Evolutionary conservation across 2,329 filamentous ascomycete species (phyloP).

Genomic region (Westerdykella ornata): DNA sequence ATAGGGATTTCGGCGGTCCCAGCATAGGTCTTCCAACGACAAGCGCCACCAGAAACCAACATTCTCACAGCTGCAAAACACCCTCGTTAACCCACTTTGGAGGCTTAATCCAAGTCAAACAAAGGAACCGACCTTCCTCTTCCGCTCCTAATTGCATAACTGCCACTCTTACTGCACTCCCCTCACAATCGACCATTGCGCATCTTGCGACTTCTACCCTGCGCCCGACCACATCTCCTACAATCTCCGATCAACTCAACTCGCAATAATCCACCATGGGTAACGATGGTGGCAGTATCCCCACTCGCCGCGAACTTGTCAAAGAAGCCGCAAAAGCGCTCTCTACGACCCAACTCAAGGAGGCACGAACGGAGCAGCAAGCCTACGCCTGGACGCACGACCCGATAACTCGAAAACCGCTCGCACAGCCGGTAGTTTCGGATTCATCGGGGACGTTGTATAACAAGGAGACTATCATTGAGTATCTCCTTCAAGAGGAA

Average conservation of each 20-base stretch:
- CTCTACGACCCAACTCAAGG: constrained; percentile 80
- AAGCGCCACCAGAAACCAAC: no score
- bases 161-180: no score
- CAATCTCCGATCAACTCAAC: constrained; percentile 1
- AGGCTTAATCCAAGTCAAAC: no score
- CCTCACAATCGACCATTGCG: no score
- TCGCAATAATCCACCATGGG: constrained; percentile 57
- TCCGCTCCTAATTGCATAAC: no score
- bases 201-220: no score
- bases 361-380: constrained; percentile 76
- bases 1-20: no score
- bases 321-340: constrained; percentile 81
- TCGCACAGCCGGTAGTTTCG: constrained; percentile 71
- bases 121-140: no score
- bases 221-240: neutral
- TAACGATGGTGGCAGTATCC: constrained; percentile 94
- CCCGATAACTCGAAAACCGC: constrained; percentile 70
- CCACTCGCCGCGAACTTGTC: constrained; percentile 90
- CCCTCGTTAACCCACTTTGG: no score
- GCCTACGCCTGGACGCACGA: constrained; percentile 82
- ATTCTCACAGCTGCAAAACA: no score
- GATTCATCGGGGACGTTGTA: constrained; percentile 80
- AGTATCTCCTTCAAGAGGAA: constrained; percentile 55
- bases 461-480: constrained; percentile 86
- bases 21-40: no score